These are phyloP conservation scores for Fusarium setosum DNA, from an alignment of 2,329 filamentous ascomycete species.

Conservation along the genomic window DNA sequence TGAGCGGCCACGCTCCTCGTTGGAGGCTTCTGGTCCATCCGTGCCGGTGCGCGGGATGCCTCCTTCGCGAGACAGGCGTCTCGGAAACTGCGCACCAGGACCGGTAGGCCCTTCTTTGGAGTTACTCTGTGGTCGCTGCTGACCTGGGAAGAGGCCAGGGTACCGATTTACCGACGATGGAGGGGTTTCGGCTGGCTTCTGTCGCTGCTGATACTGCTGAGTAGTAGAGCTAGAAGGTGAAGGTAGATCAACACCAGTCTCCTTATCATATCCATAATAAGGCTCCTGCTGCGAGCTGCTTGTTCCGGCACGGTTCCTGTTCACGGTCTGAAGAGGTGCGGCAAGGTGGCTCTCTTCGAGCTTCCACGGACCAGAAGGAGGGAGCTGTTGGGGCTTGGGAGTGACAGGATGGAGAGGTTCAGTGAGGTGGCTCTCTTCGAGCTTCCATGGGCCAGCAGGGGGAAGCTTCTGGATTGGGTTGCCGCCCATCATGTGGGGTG, in stretches of 20 bases:
- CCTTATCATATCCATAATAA: constrained; percentile 54
- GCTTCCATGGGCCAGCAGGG: constrained; percentile 61
- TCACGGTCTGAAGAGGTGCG: constrained; percentile 56
- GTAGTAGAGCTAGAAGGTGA: constrained; percentile 20
- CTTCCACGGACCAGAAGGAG: constrained; percentile 60
- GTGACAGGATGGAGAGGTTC: constrained; percentile 57
- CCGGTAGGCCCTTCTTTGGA: constrained; percentile 14
- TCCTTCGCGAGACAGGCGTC: constrained; percentile 25
- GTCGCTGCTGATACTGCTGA: constrained; percentile 36
- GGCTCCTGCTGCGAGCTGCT: constrained; percentile 43
- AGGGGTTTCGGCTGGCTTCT: constrained; percentile 53
- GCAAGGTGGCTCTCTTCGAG: constrained; percentile 65
- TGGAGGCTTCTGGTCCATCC: constrained; percentile 4
- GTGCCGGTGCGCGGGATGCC: constrained; percentile 49
- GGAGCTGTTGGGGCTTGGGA: constrained; percentile 49
- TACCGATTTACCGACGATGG: constrained; percentile 64
- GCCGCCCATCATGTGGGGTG: constrained; percentile 34
- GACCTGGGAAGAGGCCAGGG: constrained; percentile 57
- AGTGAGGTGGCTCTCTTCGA: constrained; percentile 65
- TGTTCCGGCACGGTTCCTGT: constrained; percentile 49
- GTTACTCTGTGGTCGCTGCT: constrained; percentile 32
- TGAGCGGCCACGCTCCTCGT: constrained; percentile 49
- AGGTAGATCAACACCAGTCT: constrained; percentile 54
- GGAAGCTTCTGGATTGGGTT: constrained; percentile 56
- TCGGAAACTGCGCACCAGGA: constrained; percentile 29